phyloP scores from a whole-genome alignment of 2,329 filamentous ascomycete genomes.

The Lachnellula hyalina region DNA sequence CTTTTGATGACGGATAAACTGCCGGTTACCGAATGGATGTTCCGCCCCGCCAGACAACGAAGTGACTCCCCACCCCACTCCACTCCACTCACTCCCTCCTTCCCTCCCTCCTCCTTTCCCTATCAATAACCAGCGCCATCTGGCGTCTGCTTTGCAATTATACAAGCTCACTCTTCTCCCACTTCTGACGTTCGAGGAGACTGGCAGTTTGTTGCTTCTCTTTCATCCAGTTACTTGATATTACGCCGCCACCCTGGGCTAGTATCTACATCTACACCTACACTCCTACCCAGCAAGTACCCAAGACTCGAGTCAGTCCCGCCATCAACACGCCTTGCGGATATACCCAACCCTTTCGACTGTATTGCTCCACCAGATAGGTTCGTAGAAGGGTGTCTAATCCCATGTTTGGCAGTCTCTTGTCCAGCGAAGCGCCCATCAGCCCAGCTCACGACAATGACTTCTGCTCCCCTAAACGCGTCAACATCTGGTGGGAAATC shows the following conservation, averaged over 20 bases:
- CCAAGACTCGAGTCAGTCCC: too few relatives aligned
- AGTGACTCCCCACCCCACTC: not conserved
- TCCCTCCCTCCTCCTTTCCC: not conserved
- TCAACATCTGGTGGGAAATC: slow-evolving; percentile 29
- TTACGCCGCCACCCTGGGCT: not conserved
- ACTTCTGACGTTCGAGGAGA: not conserved
- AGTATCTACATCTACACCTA: slow-evolving; percentile 3
- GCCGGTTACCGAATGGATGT: not conserved
- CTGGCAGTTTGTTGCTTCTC: not conserved
- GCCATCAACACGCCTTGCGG: too few relatives aligned
- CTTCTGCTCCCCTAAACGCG: slow-evolving; percentile 27
- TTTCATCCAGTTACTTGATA: not conserved
- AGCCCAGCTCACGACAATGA: slow-evolving; percentile 23
- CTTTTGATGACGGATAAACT: not conserved
- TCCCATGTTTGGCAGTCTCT: too few relatives aligned
- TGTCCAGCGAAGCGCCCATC: too few relatives aligned
- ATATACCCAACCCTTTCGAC: too few relatives aligned
- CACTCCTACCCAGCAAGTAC: too few relatives aligned
- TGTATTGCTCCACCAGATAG: too few relatives aligned
- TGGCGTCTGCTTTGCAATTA: slow-evolving; percentile 1
- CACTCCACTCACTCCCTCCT: not conserved
- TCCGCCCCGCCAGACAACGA: slow-evolving; percentile 1
- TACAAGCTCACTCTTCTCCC: not conserved
- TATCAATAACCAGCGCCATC: not conserved
- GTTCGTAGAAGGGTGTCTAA: too few relatives aligned